Evolutionary conservation across 2,329 filamentous ascomycete genomes (phyloP).

Genomic region (Neobulgaria alba): DNA sequence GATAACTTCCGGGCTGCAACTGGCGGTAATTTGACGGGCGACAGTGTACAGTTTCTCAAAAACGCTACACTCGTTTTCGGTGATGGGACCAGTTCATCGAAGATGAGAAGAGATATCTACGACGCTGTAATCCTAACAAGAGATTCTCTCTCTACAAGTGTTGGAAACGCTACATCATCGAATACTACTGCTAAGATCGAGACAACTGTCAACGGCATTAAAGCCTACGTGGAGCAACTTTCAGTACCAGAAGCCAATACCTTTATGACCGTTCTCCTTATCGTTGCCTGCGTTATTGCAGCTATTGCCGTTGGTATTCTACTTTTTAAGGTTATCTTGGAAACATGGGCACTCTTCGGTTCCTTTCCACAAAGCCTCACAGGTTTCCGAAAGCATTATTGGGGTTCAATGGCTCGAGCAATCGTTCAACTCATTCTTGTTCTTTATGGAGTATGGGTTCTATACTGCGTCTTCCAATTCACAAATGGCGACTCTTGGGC

Average conservation of each 20-base stretch:
- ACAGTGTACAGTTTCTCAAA: slow-evolving; percentile 65
- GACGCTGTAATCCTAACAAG: slow-evolving; percentile 45
- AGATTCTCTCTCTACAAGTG: slow-evolving; percentile 40
- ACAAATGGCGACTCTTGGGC: slow-evolving; percentile 91
- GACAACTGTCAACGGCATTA: slow-evolving; percentile 61
- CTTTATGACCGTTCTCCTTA: slow-evolving; percentile 88
- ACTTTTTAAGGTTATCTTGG: slow-evolving; percentile 83
- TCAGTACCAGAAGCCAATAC: slow-evolving; percentile 82
- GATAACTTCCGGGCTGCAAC: slow-evolving; percentile 74
- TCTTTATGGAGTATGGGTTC: slow-evolving; percentile 88
- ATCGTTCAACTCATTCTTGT: slow-evolving; percentile 86
- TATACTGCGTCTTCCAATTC: slow-evolving; percentile 96
- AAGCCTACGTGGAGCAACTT: slow-evolving; percentile 75
- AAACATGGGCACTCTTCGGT: slow-evolving; percentile 83
- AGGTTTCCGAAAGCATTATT: slow-evolving; percentile 92
- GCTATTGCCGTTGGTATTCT: slow-evolving; percentile 79
- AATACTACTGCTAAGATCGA: slow-evolving; percentile 31
- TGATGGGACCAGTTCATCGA: slow-evolving; percentile 38
- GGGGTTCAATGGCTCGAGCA: slow-evolving; percentile 81
- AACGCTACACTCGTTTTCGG: slow-evolving; percentile 69
- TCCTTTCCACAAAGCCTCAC: slow-evolving; percentile 71
- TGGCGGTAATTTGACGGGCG: slow-evolving; percentile 77
- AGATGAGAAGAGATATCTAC: neutral
- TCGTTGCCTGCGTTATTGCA: slow-evolving; percentile 81
- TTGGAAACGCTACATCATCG: slow-evolving; percentile 31